Evolutionary conservation across 2,329 filamentous ascomycete species (phyloP).

Genomic region (Scedosporium aurantiacum): DNA sequence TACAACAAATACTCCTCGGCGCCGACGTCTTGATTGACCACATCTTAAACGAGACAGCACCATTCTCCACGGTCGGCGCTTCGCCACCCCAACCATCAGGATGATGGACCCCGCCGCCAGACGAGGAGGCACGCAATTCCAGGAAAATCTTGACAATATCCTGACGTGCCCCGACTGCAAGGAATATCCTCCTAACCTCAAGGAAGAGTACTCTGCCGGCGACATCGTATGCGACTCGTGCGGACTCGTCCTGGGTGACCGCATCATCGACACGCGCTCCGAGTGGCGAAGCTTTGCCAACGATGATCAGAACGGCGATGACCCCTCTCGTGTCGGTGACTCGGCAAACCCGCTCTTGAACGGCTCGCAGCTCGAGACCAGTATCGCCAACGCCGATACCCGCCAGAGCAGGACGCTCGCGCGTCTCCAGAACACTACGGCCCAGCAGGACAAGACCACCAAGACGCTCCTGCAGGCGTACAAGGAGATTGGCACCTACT

Average conservation of each 20-base stretch:
- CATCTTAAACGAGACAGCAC: not conserved
- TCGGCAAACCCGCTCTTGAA: conserved; percentile 82
- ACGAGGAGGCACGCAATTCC: conserved; percentile 36
- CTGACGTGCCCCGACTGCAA: conserved; percentile 86
- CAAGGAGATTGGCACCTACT: conserved; percentile 79
- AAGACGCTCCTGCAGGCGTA: conserved; percentile 74
- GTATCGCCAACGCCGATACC: conserved; percentile 72
- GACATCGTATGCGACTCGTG: conserved; percentile 91
- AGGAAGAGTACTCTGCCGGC: conserved; percentile 84
- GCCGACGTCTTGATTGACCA: not conserved
- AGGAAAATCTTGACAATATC: conserved; percentile 77
- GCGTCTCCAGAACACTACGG: conserved; percentile 76
- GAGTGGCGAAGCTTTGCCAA: conserved; percentile 99
- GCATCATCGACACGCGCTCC: conserved; percentile 88
- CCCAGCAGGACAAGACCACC: conserved; percentile 69
- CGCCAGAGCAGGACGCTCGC: conserved; percentile 63
- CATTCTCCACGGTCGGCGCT: not conserved
- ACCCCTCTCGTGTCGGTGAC: conserved; percentile 96
- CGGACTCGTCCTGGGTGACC: conserved; percentile 79
- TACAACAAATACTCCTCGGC: not conserved
- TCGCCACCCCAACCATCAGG: not conserved
- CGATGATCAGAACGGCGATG: conserved; percentile 91
- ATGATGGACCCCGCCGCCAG: conserved; percentile 18
- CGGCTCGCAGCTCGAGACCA: conserved; percentile 79
- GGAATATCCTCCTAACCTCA: conserved; percentile 80